Evolutionary conservation across 2,329 filamentous ascomycete species (phyloP).

Genomic region (Colletotrichum falcatum): DNA sequence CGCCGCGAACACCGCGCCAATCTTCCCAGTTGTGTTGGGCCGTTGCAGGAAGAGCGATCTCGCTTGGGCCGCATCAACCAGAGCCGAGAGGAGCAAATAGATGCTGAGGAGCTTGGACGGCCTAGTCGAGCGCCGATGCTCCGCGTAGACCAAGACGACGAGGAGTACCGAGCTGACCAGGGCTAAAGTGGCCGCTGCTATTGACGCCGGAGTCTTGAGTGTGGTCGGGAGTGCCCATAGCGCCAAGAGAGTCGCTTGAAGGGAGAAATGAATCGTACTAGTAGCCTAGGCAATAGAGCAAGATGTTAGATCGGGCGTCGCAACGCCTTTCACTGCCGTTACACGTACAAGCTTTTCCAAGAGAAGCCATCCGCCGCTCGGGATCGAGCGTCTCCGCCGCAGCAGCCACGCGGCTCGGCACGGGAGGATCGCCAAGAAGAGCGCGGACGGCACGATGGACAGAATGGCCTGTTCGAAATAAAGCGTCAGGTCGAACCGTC

Average conservation of each 20-base stretch:
- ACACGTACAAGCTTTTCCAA: conserved; percentile 44
- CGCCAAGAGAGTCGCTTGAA: conserved; percentile 16
- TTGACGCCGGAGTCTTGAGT: conserved; percentile 38
- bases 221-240: conserved; percentile 26
- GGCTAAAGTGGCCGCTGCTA: conserved; percentile 46
- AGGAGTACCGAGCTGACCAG: conserved; percentile 48
- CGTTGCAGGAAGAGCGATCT: background rate
- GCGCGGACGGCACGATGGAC: conserved; percentile 30
- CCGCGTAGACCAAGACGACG: conserved; percentile 9
- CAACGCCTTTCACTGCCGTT: background rate
- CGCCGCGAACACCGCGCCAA: background rate
- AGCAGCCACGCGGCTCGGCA: conserved; percentile 21
- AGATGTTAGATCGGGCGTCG: background rate
- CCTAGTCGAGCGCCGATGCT: background rate
- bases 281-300: background rate
- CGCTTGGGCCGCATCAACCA: background rate
- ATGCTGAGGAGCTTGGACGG: background rate
- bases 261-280: background rate
- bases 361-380: conserved; percentile 30
- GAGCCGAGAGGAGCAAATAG: background rate
- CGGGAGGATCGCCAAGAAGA: conserved; percentile 19
- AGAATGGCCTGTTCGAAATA: conserved; percentile 43
- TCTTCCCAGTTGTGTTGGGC: background rate
- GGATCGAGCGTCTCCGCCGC: conserved; percentile 25
- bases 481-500: conserved; percentile 44